Evolutionary conservation across 345 rosid species (phyloP).

Genomic region (Citrus mangshanensis): DNA sequence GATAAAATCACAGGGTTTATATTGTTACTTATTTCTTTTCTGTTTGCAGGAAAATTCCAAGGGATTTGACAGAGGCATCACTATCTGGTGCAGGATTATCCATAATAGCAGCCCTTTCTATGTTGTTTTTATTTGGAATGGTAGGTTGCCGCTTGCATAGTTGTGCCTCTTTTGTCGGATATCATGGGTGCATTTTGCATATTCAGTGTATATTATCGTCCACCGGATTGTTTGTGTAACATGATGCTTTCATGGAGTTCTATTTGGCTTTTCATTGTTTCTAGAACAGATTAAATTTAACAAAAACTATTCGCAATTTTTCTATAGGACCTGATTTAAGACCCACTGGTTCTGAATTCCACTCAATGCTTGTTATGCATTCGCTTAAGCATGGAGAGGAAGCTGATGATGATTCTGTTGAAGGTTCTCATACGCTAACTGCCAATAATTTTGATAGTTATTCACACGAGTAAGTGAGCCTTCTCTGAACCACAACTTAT

Average conservation of each 20-base stretch:
- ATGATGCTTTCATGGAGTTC: neutral
- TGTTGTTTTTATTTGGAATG: constrained; percentile 98
- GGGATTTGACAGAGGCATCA: constrained; percentile 98
- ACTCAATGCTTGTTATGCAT: constrained; percentile 52
- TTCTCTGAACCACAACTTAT: constrained; percentile 6
- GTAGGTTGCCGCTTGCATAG: constrained; percentile 34
- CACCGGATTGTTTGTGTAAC: neutral
- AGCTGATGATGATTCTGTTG: constrained; percentile 54
- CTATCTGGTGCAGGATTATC: constrained; percentile 96
- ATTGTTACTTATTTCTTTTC: constrained; percentile 2
- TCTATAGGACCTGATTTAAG: constrained; percentile 77
- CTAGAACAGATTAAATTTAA: constrained; percentile 97
- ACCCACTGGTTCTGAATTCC: constrained; percentile 85
- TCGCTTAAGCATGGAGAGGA: constrained; percentile 86
- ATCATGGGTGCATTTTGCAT: neutral
- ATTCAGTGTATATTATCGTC: neutral
- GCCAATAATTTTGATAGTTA: constrained; percentile 64
- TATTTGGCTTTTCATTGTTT: constrained; percentile 12
- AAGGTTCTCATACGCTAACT: constrained; percentile 59
- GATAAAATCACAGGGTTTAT: neutral
- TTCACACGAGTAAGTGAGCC: constrained; percentile 65
- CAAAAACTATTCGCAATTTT: constrained; percentile 88
- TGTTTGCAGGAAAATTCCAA: constrained; percentile 87
- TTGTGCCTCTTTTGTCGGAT: neutral
- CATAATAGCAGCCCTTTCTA: constrained; percentile 73